phyloP scores from a whole-genome alignment of 1,284 basidiomycete species.

The Fistulinella cinereoalba region DNA sequence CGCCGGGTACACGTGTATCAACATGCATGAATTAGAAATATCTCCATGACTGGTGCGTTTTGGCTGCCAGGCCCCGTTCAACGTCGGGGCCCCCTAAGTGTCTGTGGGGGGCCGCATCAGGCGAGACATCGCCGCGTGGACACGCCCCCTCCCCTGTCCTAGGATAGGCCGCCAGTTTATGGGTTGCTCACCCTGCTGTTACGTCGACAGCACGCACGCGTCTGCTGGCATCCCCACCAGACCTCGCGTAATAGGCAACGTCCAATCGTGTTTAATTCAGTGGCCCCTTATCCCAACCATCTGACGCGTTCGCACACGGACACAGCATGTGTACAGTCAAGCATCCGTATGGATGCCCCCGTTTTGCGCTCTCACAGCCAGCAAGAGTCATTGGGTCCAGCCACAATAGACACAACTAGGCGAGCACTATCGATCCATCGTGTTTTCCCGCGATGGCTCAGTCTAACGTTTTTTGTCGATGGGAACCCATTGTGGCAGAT shows the following conservation, averaged over 20 bases:
- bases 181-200: slow-evolving; percentile 16
- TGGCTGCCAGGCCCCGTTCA: slow-evolving; percentile 7
- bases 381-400: background rate
- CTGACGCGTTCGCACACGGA: slow-evolving; percentile 3
- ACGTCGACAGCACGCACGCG: slow-evolving; percentile 26
- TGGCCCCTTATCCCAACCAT: slow-evolving; percentile 4
- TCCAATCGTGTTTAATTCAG: slow-evolving; percentile 20
- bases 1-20: slow-evolving; percentile 27
- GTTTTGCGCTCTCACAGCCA: slow-evolving; percentile 16
- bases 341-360: slow-evolving; percentile 1
- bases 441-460: slow-evolving; percentile 18
- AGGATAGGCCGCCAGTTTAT: slow-evolving; percentile 6
- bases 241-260: slow-evolving; percentile 22
- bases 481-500: slow-evolving; percentile 13
- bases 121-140: slow-evolving; percentile 16
- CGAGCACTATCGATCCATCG: slow-evolving; percentile 14
- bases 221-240: slow-evolving; percentile 7
- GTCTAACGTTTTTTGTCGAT: slow-evolving; percentile 14
- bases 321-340: slow-evolving; percentile 7
- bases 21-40: slow-evolving; percentile 12
- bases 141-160: slow-evolving; percentile 17
- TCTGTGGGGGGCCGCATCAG: slow-evolving; percentile 17
- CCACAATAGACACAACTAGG: background rate
- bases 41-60: slow-evolving; percentile 3
- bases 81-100: slow-evolving; percentile 12